These are phyloP conservation scores for Zygnema circumcarinatum DNA, from an alignment of 139 green algal genomes.

Conservation along the genomic window DNA sequence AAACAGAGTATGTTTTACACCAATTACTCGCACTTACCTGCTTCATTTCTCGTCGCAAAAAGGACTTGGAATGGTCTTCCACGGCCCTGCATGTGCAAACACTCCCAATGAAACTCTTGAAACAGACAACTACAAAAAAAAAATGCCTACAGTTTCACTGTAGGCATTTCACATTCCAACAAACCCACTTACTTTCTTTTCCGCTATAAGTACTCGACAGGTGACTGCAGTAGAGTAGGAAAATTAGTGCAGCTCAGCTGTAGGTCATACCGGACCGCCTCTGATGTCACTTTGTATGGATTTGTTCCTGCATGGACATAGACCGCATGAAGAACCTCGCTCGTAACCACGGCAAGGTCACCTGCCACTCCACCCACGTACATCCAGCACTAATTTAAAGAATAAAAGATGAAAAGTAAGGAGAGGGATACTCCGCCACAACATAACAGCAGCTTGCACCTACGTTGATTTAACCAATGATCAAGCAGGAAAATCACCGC, in stretches of 20 bases:
- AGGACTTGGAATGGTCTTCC: slow-evolving; percentile 20
- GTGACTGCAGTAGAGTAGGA: too few relatives aligned
- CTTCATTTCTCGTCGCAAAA: slow-evolving; percentile 18
- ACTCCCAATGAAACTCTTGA: background rate
- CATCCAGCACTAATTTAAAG: too few relatives aligned
- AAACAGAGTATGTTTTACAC: too few relatives aligned
- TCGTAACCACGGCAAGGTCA: slow-evolving; percentile 1
- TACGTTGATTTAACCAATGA: too few relatives aligned
- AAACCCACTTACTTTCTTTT: too few relatives aligned
- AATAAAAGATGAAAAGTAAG: too few relatives aligned
- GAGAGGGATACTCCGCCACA: too few relatives aligned
- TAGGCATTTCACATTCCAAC: too few relatives aligned
- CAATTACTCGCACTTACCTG: too few relatives aligned
- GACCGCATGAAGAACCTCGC: background rate
- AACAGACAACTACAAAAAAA: background rate
- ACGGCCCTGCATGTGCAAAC: slow-evolving; percentile 26
- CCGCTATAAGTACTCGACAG: too few relatives aligned
- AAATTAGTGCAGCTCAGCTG: too few relatives aligned
- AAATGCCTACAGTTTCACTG: slow-evolving; percentile 27
- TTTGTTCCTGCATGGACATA: slow-evolving; percentile 50
- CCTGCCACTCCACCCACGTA: slow-evolving; percentile 25
- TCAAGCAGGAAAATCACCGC: slow-evolving; percentile 42
- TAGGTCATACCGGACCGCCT: slow-evolving; percentile 51
- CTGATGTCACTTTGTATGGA: slow-evolving; percentile 48
- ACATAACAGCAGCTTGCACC: too few relatives aligned